These are phyloP conservation scores for Fraxinus baroniana DNA, from an alignment of 305 asterid genomes.

Conservation along the genomic window DNA sequence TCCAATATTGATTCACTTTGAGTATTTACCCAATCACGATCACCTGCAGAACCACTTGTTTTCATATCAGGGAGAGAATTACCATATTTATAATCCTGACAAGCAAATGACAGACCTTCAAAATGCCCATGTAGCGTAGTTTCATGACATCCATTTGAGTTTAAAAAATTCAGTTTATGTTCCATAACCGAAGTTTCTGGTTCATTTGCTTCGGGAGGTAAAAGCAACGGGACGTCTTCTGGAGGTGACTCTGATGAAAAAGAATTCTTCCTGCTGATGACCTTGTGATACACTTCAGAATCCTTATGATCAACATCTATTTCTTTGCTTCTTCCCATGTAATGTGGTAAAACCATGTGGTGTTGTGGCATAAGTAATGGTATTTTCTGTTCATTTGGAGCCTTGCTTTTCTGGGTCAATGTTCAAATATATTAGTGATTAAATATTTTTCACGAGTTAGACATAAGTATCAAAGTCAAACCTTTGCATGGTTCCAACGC, in stretches of 20 bases:
- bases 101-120: conserved; percentile 30
- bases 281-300: conserved; percentile 32
- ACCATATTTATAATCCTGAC: conserved; percentile 19
- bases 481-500: conserved; percentile 98
- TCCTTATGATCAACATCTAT: conserved; percentile 42
- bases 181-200: conserved; percentile 30
- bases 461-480: conserved; percentile 21
- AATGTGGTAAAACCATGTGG: conserved; percentile 98
- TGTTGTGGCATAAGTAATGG: conserved; percentile 95
- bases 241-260: conserved; percentile 68
- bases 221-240: conserved; percentile 77
- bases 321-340: conserved; percentile 75
- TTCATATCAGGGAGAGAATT: conserved; percentile 19
- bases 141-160: conserved; percentile 23
- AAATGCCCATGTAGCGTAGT: conserved; percentile 25
- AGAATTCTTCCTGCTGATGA: conserved; percentile 40
- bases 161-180: conserved; percentile 34
- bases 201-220: conserved; percentile 79
- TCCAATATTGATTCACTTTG: conserved; percentile 29
- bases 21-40: conserved; percentile 21
- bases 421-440: conserved; percentile 32
- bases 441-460: conserved; percentile 14
- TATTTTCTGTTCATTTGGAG: conserved; percentile 80
- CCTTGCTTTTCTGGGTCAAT: conserved; percentile 74
- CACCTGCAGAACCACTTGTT: conserved; percentile 22